Base-by-base conservation (phyloP, 1,284 basidiomycete species). In the Volvariella volvacea region DNA sequence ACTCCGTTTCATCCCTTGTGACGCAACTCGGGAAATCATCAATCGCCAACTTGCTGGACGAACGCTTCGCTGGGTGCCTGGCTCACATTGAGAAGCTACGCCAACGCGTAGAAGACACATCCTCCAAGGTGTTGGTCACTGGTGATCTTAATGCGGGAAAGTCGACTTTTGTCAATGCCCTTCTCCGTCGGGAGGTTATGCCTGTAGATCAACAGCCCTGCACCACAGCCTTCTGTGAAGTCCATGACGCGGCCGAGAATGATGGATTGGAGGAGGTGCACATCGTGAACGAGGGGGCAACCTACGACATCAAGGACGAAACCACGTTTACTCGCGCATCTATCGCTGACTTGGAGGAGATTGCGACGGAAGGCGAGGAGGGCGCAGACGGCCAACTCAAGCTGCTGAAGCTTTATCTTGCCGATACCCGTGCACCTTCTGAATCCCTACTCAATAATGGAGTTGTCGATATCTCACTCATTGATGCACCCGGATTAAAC, bases 101-200 rank as follows among this genome's bases (percentile, higher is more conserved):
- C 41, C 74, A 80, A 46, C 88, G 96, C 39, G 85, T 99, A 16
- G 75, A 88, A 59, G 95, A 98, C 63, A 92, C 83, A 2, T 90
- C 92, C 10, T 95, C 92, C 54, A 93, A 97, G 61, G 94, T 99
- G 38, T 81, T 99, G 50, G 92, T 99, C 49, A 99, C 96, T n/a
- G 96, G 96, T 52, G 96, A 99, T 63, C 76, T 99, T 48, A 99
- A 99, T 61, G 90, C 96, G 22, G 96, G 96, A 57, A 99, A 99
- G 68, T 97, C 93, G 25, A 99, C 96, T 0, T 89, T 99, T 58
- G 92, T 99, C 63, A 99, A 99, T 57, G 90, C 94, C 1, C 71
- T 99, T 28, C 76, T 97, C 4, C 74, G 91, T 44, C 81, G 88
- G 37, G 86, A 88, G 62, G 83, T 97, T 42, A 92, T 99, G 86